These are phyloP conservation scores for Bauhinia variegata DNA, from an alignment of 306 rosid species.

Conservation along the genomic window DNA sequence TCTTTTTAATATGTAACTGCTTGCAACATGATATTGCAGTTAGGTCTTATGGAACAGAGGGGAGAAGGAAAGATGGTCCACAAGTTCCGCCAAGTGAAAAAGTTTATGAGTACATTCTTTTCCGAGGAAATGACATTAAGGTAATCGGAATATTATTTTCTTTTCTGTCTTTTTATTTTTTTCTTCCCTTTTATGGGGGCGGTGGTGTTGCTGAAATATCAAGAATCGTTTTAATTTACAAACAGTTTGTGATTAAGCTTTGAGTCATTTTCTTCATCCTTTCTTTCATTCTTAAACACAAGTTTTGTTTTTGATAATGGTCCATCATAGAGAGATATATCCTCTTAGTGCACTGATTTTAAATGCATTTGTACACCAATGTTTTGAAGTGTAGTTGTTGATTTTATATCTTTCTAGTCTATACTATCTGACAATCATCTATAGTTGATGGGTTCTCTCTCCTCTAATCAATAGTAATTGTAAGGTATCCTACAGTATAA, in stretches of 20 bases:
- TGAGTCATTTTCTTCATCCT: neutral
- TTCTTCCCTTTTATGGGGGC: too few relatives aligned
- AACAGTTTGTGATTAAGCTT: neutral
- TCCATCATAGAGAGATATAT: conserved; percentile 1
- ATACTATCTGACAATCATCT: neutral
- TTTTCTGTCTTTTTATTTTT: neutral
- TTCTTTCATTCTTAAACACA: neutral
- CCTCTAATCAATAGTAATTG: conserved; percentile 3
- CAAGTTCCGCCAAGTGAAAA: conserved; percentile 70
- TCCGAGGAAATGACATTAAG: conserved; percentile 75
- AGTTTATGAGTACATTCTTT: conserved; percentile 73
- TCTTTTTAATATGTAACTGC: conserved; percentile 23
- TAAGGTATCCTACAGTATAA: too few relatives aligned
- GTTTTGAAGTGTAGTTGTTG: conserved; percentile 16
- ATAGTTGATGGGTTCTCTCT: neutral
- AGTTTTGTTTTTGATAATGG: neutral
- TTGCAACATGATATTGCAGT: conserved; percentile 53
- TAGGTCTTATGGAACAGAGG: conserved; percentile 80
- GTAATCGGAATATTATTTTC: conserved; percentile 37
- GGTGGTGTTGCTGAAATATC: neutral
- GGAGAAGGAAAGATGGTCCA: conserved; percentile 69
- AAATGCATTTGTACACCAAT: neutral
- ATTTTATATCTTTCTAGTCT: conserved; percentile 8
- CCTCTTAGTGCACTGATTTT: neutral
- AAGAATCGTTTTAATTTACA: neutral